A percentile compares a stretch with the other conserved stretches of the same genome.
Conservation (phyloP, 495 filamentous ascomycete genomes). For the Bacidia gigantensis region DNA sequence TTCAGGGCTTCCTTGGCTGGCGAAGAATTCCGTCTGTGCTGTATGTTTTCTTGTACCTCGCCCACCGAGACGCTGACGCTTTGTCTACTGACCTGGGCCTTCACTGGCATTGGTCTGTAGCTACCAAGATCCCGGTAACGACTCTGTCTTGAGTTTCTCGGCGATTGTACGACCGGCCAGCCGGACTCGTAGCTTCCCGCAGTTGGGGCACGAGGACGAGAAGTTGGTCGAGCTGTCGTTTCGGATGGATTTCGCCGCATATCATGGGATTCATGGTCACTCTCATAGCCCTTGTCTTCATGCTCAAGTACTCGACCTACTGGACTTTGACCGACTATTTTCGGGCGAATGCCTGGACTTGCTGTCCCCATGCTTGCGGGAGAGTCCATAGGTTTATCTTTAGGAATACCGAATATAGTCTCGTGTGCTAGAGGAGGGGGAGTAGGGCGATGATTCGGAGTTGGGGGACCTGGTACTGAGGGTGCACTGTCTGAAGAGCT, state of each 20-base stretch:
- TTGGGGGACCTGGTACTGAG: slow-evolving; percentile 23
- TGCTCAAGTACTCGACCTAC: slow-evolving; percentile 20
- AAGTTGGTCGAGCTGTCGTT: slow-evolving; percentile 17
- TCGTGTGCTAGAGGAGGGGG: slow-evolving; percentile 13
- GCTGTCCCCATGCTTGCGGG: slow-evolving; percentile 11
- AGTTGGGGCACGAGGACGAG: slow-evolving; percentile 7
- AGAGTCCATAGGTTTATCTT: slow-evolving; percentile 12
- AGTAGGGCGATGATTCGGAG: slow-evolving; percentile 15
- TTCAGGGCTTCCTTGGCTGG: slow-evolving; percentile 29
- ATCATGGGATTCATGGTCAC: slow-evolving; percentile 28
- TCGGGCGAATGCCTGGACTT: slow-evolving; percentile 15
- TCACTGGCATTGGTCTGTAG: slow-evolving; percentile 24
- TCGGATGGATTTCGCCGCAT: slow-evolving; percentile 17
- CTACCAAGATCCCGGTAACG: slow-evolving; percentile 24
- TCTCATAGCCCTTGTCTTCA: slow-evolving; percentile 31
- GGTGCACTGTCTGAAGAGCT: slow-evolving; percentile 41
- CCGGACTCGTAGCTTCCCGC: slow-evolving; percentile 18
- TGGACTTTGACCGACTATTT: slow-evolving; percentile 19
- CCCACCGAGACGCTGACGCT: slow-evolving; percentile 27
- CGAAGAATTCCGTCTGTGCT: slow-evolving; percentile 17
- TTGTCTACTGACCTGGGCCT: slow-evolving; percentile 21
- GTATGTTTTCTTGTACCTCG: slow-evolving; percentile 4
- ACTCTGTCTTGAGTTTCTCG: slow-evolving; percentile 13
- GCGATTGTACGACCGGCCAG: slow-evolving; percentile 30
- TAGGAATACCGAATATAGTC: slow-evolving; percentile 12